A percentile compares a stretch with the other conserved stretches of the same genome.
These are phyloP conservation scores for Clavariopsis aquatica DNA, from an alignment of 495 filamentous ascomycete genomes.

Conservation along the genomic window DNA sequence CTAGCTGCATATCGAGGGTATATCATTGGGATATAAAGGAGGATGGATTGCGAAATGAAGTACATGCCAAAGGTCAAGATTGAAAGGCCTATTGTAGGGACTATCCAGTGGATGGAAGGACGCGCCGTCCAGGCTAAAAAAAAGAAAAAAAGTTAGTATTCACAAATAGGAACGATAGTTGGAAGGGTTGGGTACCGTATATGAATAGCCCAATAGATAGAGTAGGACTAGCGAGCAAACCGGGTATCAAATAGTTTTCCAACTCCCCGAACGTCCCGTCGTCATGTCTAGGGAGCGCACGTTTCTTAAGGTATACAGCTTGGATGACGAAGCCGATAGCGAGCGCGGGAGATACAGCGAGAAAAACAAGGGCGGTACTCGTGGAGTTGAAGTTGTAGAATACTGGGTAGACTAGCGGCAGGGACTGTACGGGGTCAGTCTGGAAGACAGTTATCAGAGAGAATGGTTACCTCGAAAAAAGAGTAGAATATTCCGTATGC, in stretches of 20 bases:
- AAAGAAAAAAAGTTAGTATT: background rate
- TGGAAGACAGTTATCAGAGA: background rate
- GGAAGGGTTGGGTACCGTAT: slow-evolving; percentile 31
- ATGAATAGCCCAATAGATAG: slow-evolving; percentile 62
- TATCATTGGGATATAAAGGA: slow-evolving; percentile 61
- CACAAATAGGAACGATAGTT: background rate
- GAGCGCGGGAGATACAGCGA: slow-evolving; percentile 58
- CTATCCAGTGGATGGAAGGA: slow-evolving; percentile 61
- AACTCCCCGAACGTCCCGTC: slow-evolving; percentile 51
- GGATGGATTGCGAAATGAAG: slow-evolving; percentile 60
- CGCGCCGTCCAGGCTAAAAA: slow-evolving; percentile 58
- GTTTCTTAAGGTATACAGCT: slow-evolving; percentile 52
- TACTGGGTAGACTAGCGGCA: slow-evolving; percentile 66
- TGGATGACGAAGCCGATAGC: slow-evolving; percentile 56
- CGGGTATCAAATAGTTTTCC: slow-evolving; percentile 49
- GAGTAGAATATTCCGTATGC: slow-evolving; percentile 68
- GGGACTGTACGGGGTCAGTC: slow-evolving; percentile 41
- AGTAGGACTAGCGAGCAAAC: slow-evolving; percentile 53
- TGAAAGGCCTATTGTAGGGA: slow-evolving; percentile 55
- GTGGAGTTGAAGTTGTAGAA: slow-evolving; percentile 63
- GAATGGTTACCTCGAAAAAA: slow-evolving; percentile 61
- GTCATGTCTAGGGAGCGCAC: slow-evolving; percentile 54
- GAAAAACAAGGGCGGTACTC: slow-evolving; percentile 62
- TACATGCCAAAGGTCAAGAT: slow-evolving; percentile 56
- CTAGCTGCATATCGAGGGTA: slow-evolving; percentile 64